Base-by-base conservation (phyloP, 208 protist species). In the Trichomonas tenax region DNA sequence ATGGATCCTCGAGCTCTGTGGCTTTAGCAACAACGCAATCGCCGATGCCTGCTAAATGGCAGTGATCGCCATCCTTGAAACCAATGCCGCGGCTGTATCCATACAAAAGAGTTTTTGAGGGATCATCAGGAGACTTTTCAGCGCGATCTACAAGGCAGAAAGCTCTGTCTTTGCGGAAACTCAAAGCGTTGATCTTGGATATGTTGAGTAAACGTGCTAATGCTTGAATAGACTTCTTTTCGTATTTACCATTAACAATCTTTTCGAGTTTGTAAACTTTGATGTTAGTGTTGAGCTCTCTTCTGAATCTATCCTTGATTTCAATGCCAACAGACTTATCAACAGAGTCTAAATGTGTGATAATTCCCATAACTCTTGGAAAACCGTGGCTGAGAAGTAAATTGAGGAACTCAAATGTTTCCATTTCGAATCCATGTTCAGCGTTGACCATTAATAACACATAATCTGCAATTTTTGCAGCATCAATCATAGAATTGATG, bases 371-470 rank as follows among this genome's bases (percentile, higher is more conserved):
- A 96, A 99, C 98, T 82, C 98, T 98, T 9, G 99, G 99, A 96
- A 99, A 99, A 51, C 99, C 99, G 97, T 99, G 99, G 36, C 86
- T 98, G 97, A 99, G 98, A 26, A 99, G 97, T 38, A 99, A 99
- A 97, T 99, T 99, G 41, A 99, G 97, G 97, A 99, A 99, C 98
- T 99, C 99, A 97, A 99, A 99, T 15, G 99, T 99, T 97, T 99
- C 99, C 99, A 99, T 99, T 98, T 99, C 99, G 96, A 99, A 99
- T 46, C 99, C 99, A 97, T 98, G 99, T 96, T 97, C 98, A 36
- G 98, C 99, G 96, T 99, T 99, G 36, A 99, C 98, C 96, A 99
- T 97, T 1, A 99, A 97, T 23, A 99, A 97, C 3, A 99, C 98
- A 3, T 99, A 97, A 97, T 99, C 99, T 8, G 98, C 98, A 6